Evolutionary conservation across 2,329 filamentous ascomycete species (phyloP).

Genomic region (Cytospora leucostoma): DNA sequence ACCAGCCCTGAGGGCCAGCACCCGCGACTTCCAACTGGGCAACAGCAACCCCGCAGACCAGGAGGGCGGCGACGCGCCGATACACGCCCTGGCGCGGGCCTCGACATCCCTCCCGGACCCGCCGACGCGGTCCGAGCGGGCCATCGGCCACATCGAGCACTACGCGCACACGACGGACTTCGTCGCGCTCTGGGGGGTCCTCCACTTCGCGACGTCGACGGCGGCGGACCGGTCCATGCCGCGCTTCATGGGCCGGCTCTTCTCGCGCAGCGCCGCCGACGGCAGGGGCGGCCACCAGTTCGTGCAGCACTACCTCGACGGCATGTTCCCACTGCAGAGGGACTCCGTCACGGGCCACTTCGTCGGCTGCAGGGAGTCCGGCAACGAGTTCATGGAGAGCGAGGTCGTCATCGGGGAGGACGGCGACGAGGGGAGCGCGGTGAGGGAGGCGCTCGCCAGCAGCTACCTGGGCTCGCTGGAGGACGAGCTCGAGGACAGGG

Average conservation of each 20-base stretch:
- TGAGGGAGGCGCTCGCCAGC: constrained; percentile 50
- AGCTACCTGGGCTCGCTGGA: constrained; percentile 46
- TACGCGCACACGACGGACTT: constrained; percentile 76
- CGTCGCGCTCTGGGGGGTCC: constrained; percentile 72
- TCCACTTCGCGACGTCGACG: constrained; percentile 61
- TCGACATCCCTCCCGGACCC: constrained; percentile 40
- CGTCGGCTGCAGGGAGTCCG: constrained; percentile 35
- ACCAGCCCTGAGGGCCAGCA: constrained; percentile 9
- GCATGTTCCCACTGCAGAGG: constrained; percentile 57
- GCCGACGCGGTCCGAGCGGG: constrained; percentile 45
- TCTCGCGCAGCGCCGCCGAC: constrained; percentile 48
- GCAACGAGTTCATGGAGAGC: constrained; percentile 63
- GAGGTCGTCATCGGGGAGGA: constrained; percentile 49
- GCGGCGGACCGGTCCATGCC: constrained; percentile 50
- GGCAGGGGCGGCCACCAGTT: constrained; percentile 59
- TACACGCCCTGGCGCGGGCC: neutral
- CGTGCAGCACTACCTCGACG: constrained; percentile 62
- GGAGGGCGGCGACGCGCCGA: neutral
- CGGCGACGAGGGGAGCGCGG: constrained; percentile 46
- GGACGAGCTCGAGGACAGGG: constrained; percentile 43
- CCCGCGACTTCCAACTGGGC: neutral
- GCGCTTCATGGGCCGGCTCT: constrained; percentile 64
- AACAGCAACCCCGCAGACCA: neutral
- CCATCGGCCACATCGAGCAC: constrained; percentile 75
- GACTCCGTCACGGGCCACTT: constrained; percentile 46